Evolutionary conservation across 805 yeast genomes (phyloP).

Genomic region (Wilhelminamyces savonicus): DNA sequence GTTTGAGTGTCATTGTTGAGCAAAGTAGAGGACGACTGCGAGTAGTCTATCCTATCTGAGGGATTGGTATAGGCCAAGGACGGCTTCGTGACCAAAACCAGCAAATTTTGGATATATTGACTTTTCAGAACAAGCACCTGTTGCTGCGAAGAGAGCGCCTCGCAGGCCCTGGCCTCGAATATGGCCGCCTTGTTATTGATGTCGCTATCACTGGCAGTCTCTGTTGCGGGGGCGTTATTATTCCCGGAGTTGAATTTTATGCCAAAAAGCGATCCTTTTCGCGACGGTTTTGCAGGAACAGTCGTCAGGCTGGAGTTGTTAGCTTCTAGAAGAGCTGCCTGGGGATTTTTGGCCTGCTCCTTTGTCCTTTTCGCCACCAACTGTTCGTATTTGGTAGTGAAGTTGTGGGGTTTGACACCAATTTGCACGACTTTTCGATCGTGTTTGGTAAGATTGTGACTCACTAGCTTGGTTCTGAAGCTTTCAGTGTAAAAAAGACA

Average conservation of each 20-base stretch:
- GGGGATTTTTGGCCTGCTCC: conserved; percentile 17
- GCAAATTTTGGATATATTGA: conserved; percentile 24
- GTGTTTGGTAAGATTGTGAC: conserved; percentile 25
- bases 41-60: conserved; percentile 17
- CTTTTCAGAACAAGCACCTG: conserved; percentile 20
- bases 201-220: background rate
- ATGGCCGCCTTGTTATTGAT: conserved; percentile 10
- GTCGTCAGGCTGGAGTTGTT: background rate
- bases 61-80: conserved; percentile 10
- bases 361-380: conserved; percentile 27
- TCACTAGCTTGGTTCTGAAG: conserved; percentile 50
- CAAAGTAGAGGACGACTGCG: conserved; percentile 30
- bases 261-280: conserved; percentile 36
- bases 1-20: conserved; percentile 12
- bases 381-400: conserved; percentile 35
- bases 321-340: conserved; percentile 6
- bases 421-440: conserved; percentile 21
- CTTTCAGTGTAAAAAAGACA: conserved; percentile 70
- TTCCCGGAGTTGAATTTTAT: conserved; percentile 25
- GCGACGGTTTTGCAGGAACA: conserved; percentile 16
- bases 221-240: conserved; percentile 1
- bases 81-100: conserved; percentile 33
- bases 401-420: conserved; percentile 29
- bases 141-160: conserved; percentile 27
- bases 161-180: conserved; percentile 25